Percentiles rank a stretch among this genome's conserved stretches.
Conservation (phyloP, 805 yeast genomes). For the Yamadazyma kitorensis region DNA sequence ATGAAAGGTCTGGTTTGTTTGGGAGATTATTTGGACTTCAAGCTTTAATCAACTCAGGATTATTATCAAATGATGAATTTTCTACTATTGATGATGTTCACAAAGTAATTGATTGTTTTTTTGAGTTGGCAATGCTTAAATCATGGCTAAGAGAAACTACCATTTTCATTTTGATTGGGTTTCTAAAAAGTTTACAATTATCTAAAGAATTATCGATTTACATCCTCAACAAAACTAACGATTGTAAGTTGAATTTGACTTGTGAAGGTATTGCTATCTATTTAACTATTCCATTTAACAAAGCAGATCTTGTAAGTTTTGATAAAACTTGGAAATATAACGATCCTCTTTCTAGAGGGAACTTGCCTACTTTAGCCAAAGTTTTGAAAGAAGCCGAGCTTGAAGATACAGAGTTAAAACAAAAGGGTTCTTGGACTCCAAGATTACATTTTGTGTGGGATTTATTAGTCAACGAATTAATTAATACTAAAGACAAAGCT, state of each 20-base stretch:
- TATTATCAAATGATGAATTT: slow-evolving; percentile 19
- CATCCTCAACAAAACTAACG: slow-evolving; percentile 39
- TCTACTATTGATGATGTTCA: slow-evolving; percentile 15
- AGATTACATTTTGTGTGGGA: slow-evolving; percentile 77
- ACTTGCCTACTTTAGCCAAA: slow-evolving; percentile 56
- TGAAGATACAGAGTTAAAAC: slow-evolving; percentile 34
- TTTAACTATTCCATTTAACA: slow-evolving; percentile 23
- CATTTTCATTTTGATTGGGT: slow-evolving; percentile 63
- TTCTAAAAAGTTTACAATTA: slow-evolving; percentile 21
- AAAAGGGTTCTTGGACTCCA: slow-evolving; percentile 72
- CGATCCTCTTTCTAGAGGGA: slow-evolving; percentile 73
- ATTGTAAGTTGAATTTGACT: slow-evolving; percentile 56
- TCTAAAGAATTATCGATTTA: slow-evolving; percentile 18
- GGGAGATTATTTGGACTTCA: slow-evolving; percentile 87
- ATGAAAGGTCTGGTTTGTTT: slow-evolving; percentile 73
- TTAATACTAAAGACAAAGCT: slow-evolving; percentile 13
- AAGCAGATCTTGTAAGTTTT: slow-evolving; percentile 10
- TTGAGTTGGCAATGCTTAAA: slow-evolving; percentile 61
- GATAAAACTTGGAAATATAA: slow-evolving; percentile 56
- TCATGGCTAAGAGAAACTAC: slow-evolving; percentile 87
- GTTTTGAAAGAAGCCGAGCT: slow-evolving; percentile 59
- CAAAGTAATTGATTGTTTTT: slow-evolving; percentile 43
- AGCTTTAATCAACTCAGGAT: slow-evolving; percentile 52
- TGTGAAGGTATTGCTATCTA: slow-evolving; percentile 80
- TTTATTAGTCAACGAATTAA: slow-evolving; percentile 47